Evolutionary conservation across 1,284 basidiomycete species (phyloP), one percentile per base, ranked within the genome.

Genomic region (Trametes versicolor): DNA sequence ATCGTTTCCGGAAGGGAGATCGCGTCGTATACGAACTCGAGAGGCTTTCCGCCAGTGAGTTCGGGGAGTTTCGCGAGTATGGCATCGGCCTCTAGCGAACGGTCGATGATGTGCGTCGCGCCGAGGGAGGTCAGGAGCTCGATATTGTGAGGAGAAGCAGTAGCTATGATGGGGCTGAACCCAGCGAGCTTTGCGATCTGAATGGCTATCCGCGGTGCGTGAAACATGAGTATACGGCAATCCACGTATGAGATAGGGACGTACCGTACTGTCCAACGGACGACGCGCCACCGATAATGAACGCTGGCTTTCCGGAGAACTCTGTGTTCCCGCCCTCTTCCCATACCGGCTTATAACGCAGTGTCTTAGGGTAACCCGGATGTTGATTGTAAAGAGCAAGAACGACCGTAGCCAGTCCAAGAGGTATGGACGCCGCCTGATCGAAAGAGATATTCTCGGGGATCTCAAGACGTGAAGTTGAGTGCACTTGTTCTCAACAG

Each of bases 131-230:
- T 83, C 63, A 90, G 80, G 45, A 73, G 71, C 0, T 73, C 75
- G 23, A 73, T 67, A 66, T 88, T 81, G 65, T 78, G 79, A 17
- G 71, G 69, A 8, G 84, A 87, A 1, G 87, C 80, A 2, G 84
- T 86, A 7, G 84, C 76, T 57, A 89, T 82, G 64, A 88, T 85
- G 0, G 81, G 83, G 4, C 78, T 80, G 77, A 86, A 86, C 0
- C 85, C 87, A 0, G 84, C 81, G 32, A 84, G 68, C 66, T 78
- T 83, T 5, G 84, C 85, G 17, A 89, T 71, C 71, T 89, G 88
- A 53, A 89, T 80, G 1, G 75, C 86, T 87, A 64, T 6, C 8
- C 12, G 23, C 10, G n/a, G n/a, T 49, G 7, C 8, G 15, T 27
- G 15, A 9, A 23, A 27, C n/a, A 4, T 37, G 13, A 25, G 50